phyloP scores from a whole-genome alignment of 495 filamentous ascomycete genomes.

The Penicillium cataractarum region DNA sequence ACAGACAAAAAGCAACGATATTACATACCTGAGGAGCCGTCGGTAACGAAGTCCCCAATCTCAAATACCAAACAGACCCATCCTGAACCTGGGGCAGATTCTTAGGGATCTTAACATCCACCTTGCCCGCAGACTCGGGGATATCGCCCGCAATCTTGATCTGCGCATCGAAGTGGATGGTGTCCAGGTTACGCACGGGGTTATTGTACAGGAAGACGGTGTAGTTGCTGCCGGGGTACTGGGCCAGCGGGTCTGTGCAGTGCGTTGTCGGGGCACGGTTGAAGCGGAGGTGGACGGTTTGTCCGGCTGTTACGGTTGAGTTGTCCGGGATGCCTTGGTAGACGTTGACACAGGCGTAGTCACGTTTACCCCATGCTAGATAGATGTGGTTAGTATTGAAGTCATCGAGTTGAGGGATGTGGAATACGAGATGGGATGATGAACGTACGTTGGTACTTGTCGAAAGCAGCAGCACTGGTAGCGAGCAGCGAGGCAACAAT shows the following conservation, averaged over 20 bases:
- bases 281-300: conserved; percentile 35
- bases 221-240: conserved; percentile 34
- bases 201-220: conserved; percentile 45
- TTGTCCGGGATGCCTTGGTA: conserved; percentile 43
- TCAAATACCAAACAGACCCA: conserved; percentile 40
- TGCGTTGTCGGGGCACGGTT: conserved; percentile 35
- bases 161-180: conserved; percentile 27
- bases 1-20: no score
- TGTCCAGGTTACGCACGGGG: conserved; percentile 30
- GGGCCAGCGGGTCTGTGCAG: conserved; percentile 26
- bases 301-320: conserved; percentile 32
- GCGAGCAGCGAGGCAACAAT: conserved; percentile 35
- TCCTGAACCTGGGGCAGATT: conserved; percentile 36
- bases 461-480: conserved; percentile 36
- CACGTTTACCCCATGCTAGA: conserved; percentile 44
- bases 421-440: background rate
- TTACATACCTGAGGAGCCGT: conserved; percentile 41
- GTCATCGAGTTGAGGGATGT: no score
- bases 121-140: conserved; percentile 20
- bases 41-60: conserved; percentile 29
- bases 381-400: conserved; percentile 4
- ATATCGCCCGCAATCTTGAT: conserved; percentile 32
- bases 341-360: conserved; percentile 44
- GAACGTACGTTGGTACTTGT: conserved; percentile 40
- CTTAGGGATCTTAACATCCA: conserved; percentile 35